Percentiles rank a stretch among this genome's conserved stretches.
phyloP scores from a whole-genome alignment of 495 filamentous ascomycete species.

The Trichoderma orchidacearum region DNA sequence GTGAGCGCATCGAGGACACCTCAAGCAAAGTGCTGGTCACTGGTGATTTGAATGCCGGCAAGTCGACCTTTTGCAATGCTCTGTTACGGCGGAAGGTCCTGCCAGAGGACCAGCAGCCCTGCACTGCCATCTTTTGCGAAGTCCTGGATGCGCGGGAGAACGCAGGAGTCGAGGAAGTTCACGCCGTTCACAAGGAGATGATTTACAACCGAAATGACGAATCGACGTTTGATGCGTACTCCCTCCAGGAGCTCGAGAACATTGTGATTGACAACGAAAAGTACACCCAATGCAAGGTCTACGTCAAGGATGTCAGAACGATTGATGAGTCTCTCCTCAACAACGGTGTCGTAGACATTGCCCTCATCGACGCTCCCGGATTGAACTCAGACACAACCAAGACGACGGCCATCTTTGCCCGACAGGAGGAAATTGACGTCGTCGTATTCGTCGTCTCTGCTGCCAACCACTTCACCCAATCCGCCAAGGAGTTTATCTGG shows the following conservation, averaged over 20 bases:
- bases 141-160: conserved; percentile 89
- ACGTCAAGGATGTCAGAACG: conserved; percentile 79
- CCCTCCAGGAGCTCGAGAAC: conserved; percentile 63
- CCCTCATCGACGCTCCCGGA: conserved; percentile 90
- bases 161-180: conserved; percentile 80
- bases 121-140: conserved; percentile 97
- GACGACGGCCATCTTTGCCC: conserved; percentile 90
- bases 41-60: conserved; percentile 92
- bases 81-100: conserved; percentile 81
- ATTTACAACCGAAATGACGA: conserved; percentile 83
- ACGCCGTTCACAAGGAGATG: conserved; percentile 73
- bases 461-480: conserved; percentile 92
- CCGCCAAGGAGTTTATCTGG: conserved; percentile 92
- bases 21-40: conserved; percentile 97
- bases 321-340: conserved; percentile 92
- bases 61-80: conserved; percentile 98
- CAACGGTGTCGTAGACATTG: conserved; percentile 96
- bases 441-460: conserved; percentile 97
- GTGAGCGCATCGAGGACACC: conserved; percentile 92
- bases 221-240: conserved; percentile 79
- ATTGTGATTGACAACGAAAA: conserved; percentile 77
- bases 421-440: conserved; percentile 97
- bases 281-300: conserved; percentile 93
- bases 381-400: conserved; percentile 92
- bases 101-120: conserved; percentile 96